phyloP scores from a whole-genome alignment of 2,329 filamentous ascomycete species.

The Torrubiella hemipterigena region DNA sequence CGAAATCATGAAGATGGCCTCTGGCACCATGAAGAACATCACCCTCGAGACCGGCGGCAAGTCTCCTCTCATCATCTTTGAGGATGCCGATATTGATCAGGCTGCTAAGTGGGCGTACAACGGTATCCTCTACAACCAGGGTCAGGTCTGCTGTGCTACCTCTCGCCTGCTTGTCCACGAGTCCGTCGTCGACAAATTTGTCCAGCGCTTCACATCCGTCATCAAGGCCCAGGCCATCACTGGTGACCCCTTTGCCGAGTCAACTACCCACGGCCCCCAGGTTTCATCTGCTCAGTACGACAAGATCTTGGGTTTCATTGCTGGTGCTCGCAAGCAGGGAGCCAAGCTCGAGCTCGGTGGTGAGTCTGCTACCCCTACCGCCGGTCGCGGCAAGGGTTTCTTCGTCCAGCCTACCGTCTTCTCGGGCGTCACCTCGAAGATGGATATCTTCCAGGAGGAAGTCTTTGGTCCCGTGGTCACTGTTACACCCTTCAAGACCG shows the following conservation, averaged over 20 bases:
- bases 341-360: slow-evolving; percentile 55
- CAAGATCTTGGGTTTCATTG: slow-evolving; percentile 56
- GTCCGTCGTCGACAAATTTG: slow-evolving; percentile 48
- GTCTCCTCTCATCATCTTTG: slow-evolving; percentile 51
- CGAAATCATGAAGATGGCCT: slow-evolving; percentile 65
- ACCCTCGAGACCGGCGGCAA: slow-evolving; percentile 58
- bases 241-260: slow-evolving; percentile 58
- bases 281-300: slow-evolving; percentile 62
- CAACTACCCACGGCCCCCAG: slow-evolving; percentile 64
- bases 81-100: slow-evolving; percentile 54
- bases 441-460: slow-evolving; percentile 33
- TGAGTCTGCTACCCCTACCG: slow-evolving; percentile 25
- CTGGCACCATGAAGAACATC: slow-evolving; percentile 53
- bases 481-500: slow-evolving; percentile 27
- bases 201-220: slow-evolving; percentile 47
- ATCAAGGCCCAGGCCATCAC: slow-evolving; percentile 49
- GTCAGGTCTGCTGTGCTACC: slow-evolving; percentile 54
- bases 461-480: slow-evolving; percentile 33
- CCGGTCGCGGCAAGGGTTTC: slow-evolving; percentile 27
- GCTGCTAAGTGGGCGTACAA: slow-evolving; percentile 47
- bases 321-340: slow-evolving; percentile 58
- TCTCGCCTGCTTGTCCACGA: slow-evolving; percentile 55
- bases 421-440: slow-evolving; percentile 25
- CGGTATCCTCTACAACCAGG: slow-evolving; percentile 47
- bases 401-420: slow-evolving; percentile 35